Conservation (phyloP, 2,329 filamentous ascomycete species). For the Microsporum ferrugineum region DNA sequence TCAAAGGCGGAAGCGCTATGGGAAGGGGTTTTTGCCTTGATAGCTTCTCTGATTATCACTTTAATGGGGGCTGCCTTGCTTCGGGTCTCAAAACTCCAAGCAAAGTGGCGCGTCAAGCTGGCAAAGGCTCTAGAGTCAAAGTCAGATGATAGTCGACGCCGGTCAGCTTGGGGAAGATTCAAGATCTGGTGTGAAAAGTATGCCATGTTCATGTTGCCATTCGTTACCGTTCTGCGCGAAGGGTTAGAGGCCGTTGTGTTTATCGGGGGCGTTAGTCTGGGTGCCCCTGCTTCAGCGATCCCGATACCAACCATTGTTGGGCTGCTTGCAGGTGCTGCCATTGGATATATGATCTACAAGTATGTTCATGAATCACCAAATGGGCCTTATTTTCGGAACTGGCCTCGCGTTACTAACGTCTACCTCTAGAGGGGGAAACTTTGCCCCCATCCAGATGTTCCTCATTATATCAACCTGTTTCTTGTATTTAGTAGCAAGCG, state of each 20-base stretch:
- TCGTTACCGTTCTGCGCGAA: slow-evolving; percentile 9
- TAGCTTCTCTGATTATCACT: slow-evolving; percentile 10
- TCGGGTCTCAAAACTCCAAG: slow-evolving; percentile 10
- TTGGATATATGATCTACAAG: slow-evolving; percentile 11
- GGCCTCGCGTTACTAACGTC: background rate
- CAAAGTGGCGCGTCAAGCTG: slow-evolving; percentile 8
- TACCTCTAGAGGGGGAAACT: slow-evolving; percentile 7
- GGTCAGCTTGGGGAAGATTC: background rate
- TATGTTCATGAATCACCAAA: background rate
- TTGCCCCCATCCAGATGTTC: slow-evolving; percentile 10
- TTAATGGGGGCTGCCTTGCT: slow-evolving; percentile 10
- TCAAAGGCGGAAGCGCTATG: slow-evolving; percentile 10
- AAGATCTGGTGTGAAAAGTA: slow-evolving; percentile 10
- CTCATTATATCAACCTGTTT: slow-evolving; percentile 10
- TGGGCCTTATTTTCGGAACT: background rate
- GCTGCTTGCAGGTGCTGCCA: slow-evolving; percentile 5
- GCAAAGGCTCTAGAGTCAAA: slow-evolving; percentile 6
- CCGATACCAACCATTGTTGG: slow-evolving; percentile 9
- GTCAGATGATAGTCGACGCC: background rate
- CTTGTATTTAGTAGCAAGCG: slow-evolving; percentile 8
- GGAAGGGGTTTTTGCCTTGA: slow-evolving; percentile 9
- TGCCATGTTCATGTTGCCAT: slow-evolving; percentile 10
- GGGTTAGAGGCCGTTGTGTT: slow-evolving; percentile 10
- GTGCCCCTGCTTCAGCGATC: slow-evolving; percentile 7
- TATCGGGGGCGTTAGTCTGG: slow-evolving; percentile 9